phyloP scores from a whole-genome alignment of 306 rosid species.

The Acacia crassicarpa region DNA sequence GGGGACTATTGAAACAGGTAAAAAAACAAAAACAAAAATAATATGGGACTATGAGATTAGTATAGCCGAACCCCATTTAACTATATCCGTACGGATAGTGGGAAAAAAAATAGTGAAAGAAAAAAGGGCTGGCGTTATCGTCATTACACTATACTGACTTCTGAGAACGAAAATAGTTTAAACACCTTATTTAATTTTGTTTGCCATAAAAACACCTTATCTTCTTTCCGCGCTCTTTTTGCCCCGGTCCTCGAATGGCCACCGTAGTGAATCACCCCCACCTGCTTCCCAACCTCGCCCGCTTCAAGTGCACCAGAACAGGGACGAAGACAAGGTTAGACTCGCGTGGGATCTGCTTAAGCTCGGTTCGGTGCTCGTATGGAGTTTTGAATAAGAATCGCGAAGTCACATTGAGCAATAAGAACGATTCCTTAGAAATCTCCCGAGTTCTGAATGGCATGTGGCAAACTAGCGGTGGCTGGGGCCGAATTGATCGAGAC shows the following conservation, averaged over 20 bases:
- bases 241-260: constrained; percentile 34
- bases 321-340: not conserved
- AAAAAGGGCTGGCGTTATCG: constrained; percentile 13
- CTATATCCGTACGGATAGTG: not conserved
- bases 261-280: constrained; percentile 15
- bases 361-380: constrained; percentile 48
- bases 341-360: constrained; percentile 1
- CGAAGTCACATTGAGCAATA: constrained; percentile 49
- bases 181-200: constrained; percentile 25
- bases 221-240: constrained; percentile 15
- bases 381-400: constrained; percentile 40
- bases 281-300: constrained; percentile 27
- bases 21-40: no score
- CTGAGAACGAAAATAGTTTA: not conserved
- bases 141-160: constrained; percentile 15
- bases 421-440: constrained; percentile 67
- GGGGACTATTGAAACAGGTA: no score
- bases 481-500: constrained; percentile 86
- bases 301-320: constrained; percentile 22
- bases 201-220: constrained; percentile 15
- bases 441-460: constrained; percentile 80
- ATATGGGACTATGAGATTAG: no score
- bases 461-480: constrained; percentile 93
- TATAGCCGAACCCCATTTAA: no score
- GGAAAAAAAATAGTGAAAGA: no score